A percentile compares a stretch with the other conserved stretches of the same genome.
phyloP scores from a whole-genome alignment of 2,329 filamentous ascomycete species.

The Calonectria multiphialidica region DNA sequence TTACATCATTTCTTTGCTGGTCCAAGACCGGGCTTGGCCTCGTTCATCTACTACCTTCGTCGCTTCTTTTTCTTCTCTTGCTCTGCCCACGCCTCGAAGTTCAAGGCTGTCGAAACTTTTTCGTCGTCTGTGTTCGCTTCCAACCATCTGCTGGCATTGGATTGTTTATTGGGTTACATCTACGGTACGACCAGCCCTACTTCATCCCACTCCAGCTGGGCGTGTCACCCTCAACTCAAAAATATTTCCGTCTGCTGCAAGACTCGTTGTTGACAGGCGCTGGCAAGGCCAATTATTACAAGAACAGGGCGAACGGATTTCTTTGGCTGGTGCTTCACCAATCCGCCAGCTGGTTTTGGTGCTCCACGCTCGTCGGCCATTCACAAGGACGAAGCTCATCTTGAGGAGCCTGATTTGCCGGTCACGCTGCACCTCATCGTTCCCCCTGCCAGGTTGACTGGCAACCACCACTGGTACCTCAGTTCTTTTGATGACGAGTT shows the following conservation, averaged over 20 bases:
- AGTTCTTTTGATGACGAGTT: conserved; percentile 33
- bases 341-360: conserved; percentile 16
- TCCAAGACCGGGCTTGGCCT: conserved; percentile 30
- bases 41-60: conserved; percentile 34
- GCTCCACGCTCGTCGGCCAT: conserved; percentile 40
- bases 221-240: conserved; percentile 27
- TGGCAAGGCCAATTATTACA: conserved; percentile 37
- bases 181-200: conserved; percentile 23
- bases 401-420: conserved; percentile 42
- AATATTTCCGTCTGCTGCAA: conserved; percentile 24
- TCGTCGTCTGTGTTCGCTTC: conserved; percentile 23
- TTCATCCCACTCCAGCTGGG: conserved; percentile 22
- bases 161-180: conserved; percentile 24
- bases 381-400: conserved; percentile 35
- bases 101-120: conserved; percentile 25
- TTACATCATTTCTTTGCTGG: conserved; percentile 40
- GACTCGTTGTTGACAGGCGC: conserved; percentile 30
- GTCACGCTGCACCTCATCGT: conserved; percentile 32
- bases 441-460: conserved; percentile 37
- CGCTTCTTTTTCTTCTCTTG: conserved; percentile 32
- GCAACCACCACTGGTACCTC: conserved; percentile 33
- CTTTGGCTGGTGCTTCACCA: conserved; percentile 36
- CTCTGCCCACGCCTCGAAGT: conserved; percentile 28
- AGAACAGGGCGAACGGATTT: conserved; percentile 37
- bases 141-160: conserved; percentile 24